phyloP scores from a whole-genome alignment of 306 rosid genomes.

The Sicyos edulis region DNA sequence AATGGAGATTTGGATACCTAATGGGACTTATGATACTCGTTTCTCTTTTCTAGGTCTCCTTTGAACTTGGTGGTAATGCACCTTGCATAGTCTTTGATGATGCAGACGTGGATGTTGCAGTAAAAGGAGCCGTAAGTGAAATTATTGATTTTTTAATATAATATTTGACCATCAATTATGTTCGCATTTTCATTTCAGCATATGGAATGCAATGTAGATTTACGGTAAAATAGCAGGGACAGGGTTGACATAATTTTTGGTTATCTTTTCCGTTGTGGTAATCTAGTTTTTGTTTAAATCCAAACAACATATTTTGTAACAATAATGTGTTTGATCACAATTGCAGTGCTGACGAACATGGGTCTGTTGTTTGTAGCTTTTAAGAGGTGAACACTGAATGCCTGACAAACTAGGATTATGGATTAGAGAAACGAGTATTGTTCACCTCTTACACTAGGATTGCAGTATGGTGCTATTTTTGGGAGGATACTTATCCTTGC shows the following conservation, averaged over 20 bases:
- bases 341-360: not conserved
- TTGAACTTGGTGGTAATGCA: constrained; percentile 98
- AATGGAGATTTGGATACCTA: constrained; percentile 23
- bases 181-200: not conserved
- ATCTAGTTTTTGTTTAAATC: not conserved
- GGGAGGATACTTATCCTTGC: no score
- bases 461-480: no score
- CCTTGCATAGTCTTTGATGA: constrained; percentile 96
- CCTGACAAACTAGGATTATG: not conserved
- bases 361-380: not conserved
- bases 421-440: no score
- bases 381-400: not conserved
- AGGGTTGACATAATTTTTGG: not conserved
- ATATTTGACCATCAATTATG: not conserved
- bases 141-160: not conserved
- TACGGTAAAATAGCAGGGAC: not conserved
- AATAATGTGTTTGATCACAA: not conserved
- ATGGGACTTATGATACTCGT: constrained; percentile 18
- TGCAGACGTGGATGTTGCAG: constrained; percentile 87
- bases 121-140: constrained; percentile 85
- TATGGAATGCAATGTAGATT: not conserved
- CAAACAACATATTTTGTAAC: not conserved
- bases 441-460: no score
- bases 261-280: not conserved
- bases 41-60: constrained; percentile 59